Evolutionary conservation across 441 rosid species (phyloP), one percentile per base, ranked within the genome.

Genomic region (Mallotus repandus): DNA sequence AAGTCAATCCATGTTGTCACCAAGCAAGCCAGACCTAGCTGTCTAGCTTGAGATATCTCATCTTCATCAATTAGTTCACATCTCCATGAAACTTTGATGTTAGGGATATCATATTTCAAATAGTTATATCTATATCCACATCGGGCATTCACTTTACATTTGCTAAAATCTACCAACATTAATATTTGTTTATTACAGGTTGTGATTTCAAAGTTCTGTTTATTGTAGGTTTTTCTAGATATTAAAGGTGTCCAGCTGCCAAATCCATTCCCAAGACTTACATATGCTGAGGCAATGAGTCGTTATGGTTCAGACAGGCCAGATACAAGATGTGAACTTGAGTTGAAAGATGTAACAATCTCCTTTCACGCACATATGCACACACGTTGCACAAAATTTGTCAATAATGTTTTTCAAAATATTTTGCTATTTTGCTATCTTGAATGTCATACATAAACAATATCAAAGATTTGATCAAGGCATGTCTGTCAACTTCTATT

Each of bases 241-340:
- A 87, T 93, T 72, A 96, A 88, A 83, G 97, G 91, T 71, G 77
- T 90, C 68, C 81, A 86, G 69, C 87, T 95, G 58, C 97, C 95
- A 70, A 84, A 86, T 72, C 97, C 97, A 65, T 89, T 93, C 80
- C 94, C 95, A 43, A 89, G 97, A 84, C 97, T 96, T 68, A 89
- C 98, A 66, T 96, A 90, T 81, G 87, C 93, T 59, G 97, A 96
- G 79, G 96, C 97, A 57, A 89, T 93, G 92, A 79, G 79, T 81
- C 84, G 84, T 80, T 93, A 88, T 81, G 99, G 99, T 78, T 90
- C 98, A 67, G 99, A 96, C 84, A 87, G 94, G 81, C 98, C 98
- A 52, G 99, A 96, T 81, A 86, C 85, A 72, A 89, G 99, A 88
- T 96, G 86, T 77, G 94, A 82, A 85, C 95, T 96, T 59, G 90